Conservation (phyloP, 306 rosid species). For the Quercus wislizeni region DNA sequence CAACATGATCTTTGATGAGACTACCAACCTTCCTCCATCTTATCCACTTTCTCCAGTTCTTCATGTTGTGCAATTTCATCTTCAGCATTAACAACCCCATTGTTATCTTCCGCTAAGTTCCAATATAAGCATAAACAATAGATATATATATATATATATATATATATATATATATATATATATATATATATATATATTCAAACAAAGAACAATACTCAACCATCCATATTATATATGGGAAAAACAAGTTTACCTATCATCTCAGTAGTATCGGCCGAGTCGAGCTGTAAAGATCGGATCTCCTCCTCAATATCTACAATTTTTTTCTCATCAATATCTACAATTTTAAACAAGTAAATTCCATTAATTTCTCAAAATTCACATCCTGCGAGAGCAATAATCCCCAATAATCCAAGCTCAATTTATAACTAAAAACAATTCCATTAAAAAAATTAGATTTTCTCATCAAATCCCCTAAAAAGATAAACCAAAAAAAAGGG, state of each 20-base stretch:
- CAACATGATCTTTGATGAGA: background rate
- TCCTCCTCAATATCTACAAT: slow-evolving; percentile 84
- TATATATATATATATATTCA: background rate
- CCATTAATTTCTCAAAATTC: slow-evolving; percentile 1
- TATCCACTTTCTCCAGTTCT: slow-evolving; percentile 47
- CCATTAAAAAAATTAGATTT: no score
- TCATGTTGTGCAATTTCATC: slow-evolving; percentile 40
- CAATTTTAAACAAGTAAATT: slow-evolving; percentile 19
- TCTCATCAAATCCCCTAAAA: background rate
- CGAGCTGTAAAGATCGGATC: slow-evolving; percentile 87
- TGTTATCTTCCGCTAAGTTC: slow-evolving; percentile 55
- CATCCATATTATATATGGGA: background rate
- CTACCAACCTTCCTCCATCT: slow-evolving; percentile 82
- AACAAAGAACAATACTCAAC: slow-evolving; percentile 8
- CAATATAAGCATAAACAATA: slow-evolving; percentile 19
- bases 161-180: background rate
- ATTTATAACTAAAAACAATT: background rate
- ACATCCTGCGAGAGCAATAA: background rate
- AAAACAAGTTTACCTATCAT: background rate
- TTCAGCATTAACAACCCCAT: slow-evolving; percentile 55
- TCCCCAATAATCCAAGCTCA: background rate
- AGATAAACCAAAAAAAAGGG: background rate
- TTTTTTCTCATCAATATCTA: slow-evolving; percentile 66
- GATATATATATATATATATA: no score
- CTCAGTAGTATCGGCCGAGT: slow-evolving; percentile 59